Evolutionary conservation across 73 alveolate genomes (phyloP).

Genomic region (Tetrahymena elliotti): DNA sequence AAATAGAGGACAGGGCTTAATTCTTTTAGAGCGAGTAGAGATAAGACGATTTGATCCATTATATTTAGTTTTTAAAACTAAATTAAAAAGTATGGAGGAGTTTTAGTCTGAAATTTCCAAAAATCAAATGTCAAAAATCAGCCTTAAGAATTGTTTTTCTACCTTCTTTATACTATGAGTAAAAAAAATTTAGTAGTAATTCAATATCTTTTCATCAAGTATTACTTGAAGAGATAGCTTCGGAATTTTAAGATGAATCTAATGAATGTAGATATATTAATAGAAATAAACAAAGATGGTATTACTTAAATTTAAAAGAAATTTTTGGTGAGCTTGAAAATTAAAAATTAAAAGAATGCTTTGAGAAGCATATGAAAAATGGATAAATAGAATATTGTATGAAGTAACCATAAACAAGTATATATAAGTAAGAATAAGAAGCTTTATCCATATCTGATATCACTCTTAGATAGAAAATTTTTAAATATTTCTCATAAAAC

Average conservation of each 20-base stretch:
- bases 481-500: not conserved
- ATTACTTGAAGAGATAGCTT: not conserved
- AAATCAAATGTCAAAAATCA: not conserved
- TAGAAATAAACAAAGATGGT: not conserved
- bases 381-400: not conserved
- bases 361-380: not conserved
- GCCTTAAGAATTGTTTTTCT: not conserved
- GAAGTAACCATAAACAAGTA: not conserved
- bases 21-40: not conserved
- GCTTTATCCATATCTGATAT: not conserved
- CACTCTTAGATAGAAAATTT: not conserved
- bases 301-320: not conserved
- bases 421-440: not conserved
- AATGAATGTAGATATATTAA: not conserved
- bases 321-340: not conserved
- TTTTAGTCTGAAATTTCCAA: not conserved
- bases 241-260: not conserved
- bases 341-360: not conserved
- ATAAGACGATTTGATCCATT: not conserved
- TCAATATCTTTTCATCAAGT: not conserved
- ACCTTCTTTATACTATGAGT: not conserved
- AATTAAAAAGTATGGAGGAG: not conserved
- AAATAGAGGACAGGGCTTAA: not conserved
- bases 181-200: not conserved
- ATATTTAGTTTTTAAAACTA: not conserved